Evolutionary conservation across 176 grass and related monocot species (phyloP), one percentile per base, ranked within the genome.

Genomic region (Aegilops bicornis): DNA sequence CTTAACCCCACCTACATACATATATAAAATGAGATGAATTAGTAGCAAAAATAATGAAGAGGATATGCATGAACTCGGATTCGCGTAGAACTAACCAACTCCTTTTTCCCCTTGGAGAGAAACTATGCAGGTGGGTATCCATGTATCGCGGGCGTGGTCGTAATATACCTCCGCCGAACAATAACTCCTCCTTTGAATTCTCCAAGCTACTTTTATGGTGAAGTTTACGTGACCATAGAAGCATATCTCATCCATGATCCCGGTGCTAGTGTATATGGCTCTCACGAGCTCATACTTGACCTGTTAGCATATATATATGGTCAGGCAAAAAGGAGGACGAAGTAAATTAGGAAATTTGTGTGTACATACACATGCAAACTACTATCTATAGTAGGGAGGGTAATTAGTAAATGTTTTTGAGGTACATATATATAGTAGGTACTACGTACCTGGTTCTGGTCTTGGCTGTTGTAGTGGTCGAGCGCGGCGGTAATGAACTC

Each of bases 111-210:
- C 65, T 35, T 68, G 1, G 4, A 68, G 3, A 68, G 65, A 15
- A 70, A 70, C 67, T 10, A 70, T 37, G 19, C 8, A 70, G 9
- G 33, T 35, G 33, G 32, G 67, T 11, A 70, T 9, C 2, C 15
- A 68, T 4, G 1, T 32, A 9, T 69, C 14, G 19, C 10, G 2
- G 35, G 3, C 17, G 20, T 4, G 16, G 4, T 45, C 39, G 7
- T 15, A 4, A 22, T 32, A 40, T 16, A 73, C 20, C 23, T 73
- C 37, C 1, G 71, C n/a, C 39, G 25, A 73, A 73, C n/a, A 73
- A 16, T 13, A 74, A 45, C 37, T 73, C 69, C 69, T 74, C 71
- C 71, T 74, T 74, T 25, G 37, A 74, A 74, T 74, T 45, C 10
- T 75, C 72, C 7, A 25, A 13, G 14, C 12, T 29, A 6, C 72